Evolutionary conservation across 1,139 yeast species (phyloP).

Genomic region (Pichia sp.): DNA sequence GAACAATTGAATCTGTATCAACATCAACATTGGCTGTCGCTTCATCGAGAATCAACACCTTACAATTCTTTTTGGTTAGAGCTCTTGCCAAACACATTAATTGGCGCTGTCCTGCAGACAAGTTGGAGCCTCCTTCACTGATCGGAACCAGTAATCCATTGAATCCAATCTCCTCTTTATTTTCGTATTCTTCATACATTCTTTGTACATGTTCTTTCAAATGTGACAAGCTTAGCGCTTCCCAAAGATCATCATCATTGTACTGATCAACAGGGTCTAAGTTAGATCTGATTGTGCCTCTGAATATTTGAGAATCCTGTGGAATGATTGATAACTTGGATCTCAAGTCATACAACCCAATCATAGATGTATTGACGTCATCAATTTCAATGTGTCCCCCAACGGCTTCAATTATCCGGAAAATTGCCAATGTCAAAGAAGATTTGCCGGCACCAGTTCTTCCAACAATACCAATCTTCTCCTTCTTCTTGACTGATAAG

Average conservation of each 20-base stretch:
- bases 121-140: conserved; percentile 79
- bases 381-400: conserved; percentile 75
- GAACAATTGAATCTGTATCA: conserved; percentile 84
- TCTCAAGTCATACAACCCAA: conserved; percentile 83
- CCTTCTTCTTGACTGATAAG: conserved; percentile 64
- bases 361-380: conserved; percentile 56
- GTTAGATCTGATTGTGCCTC: conserved; percentile 84
- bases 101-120: conserved; percentile 91
- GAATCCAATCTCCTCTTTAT: conserved; percentile 25
- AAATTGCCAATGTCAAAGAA: conserved; percentile 81
- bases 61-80: conserved; percentile 63
- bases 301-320: conserved; percentile 94
- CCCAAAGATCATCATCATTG: conserved; percentile 79
- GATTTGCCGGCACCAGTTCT: conserved; percentile 98
- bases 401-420: conserved; percentile 82
- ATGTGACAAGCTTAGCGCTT: conserved; percentile 79
- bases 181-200: conserved; percentile 41
- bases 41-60: conserved; percentile 81
- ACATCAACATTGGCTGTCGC: conserved; percentile 98
- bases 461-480: conserved; percentile 92
- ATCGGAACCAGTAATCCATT: conserved; percentile 53
- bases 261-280: conserved; percentile 75
- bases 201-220: conserved; percentile 65
- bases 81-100: conserved; percentile 90
- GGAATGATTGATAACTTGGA: conserved; percentile 87